Evolutionary conservation across 257 asterid genomes (phyloP).

Genomic region (Handroanthus guayacan): DNA sequence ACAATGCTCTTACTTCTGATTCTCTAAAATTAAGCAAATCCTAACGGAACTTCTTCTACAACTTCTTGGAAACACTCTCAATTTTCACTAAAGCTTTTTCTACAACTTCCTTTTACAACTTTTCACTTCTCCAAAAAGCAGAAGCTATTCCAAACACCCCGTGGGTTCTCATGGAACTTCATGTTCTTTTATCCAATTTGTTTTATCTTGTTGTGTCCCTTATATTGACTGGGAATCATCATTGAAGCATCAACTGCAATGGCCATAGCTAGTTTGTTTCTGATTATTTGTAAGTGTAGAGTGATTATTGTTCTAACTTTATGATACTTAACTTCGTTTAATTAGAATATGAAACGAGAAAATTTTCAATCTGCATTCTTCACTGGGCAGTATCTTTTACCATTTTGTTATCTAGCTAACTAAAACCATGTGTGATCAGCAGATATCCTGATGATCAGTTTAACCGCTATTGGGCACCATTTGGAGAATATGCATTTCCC

Average conservation of each 20-base stretch:
- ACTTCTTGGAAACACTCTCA: too few species aligned
- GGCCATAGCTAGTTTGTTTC: background rate
- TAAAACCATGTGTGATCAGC: slow-evolving; percentile 29
- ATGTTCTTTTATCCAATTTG: too few species aligned
- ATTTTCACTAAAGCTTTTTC: too few species aligned
- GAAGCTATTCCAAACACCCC: too few species aligned
- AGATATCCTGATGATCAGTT: slow-evolving; percentile 91
- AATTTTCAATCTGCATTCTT: slow-evolving; percentile 5
- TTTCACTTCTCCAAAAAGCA: too few species aligned
- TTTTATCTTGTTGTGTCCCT: too few species aligned
- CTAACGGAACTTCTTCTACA: too few species aligned
- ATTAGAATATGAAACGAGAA: background rate
- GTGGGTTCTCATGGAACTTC: too few species aligned
- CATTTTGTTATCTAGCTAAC: slow-evolving; percentile 19
- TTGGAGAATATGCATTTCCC: slow-evolving; percentile 56
- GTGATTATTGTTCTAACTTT: background rate
- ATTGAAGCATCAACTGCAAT: background rate
- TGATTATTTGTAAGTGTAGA: background rate
- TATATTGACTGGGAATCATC: background rate
- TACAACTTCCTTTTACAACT: too few species aligned
- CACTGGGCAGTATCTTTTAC: background rate
- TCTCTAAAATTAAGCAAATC: too few species aligned
- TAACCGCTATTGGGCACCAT: slow-evolving; percentile 86
- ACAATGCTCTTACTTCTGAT: too few species aligned
- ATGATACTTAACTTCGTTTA: background rate